Conservation (phyloP, 2,329 filamentous ascomycete species). For the Ploettnerulaceae sp. region DNA sequence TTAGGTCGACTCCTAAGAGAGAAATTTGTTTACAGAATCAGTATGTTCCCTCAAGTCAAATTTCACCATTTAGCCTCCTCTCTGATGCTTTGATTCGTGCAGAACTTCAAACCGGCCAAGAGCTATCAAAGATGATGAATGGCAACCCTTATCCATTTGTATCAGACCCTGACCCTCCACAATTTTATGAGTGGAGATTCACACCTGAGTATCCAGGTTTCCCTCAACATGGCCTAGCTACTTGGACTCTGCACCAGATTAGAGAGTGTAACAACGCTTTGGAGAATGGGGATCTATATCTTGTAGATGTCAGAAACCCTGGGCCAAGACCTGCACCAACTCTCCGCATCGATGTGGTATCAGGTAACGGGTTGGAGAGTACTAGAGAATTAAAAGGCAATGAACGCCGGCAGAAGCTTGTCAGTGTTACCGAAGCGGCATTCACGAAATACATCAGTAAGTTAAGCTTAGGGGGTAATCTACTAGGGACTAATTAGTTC, state of each 20-base stretch:
- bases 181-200: constrained; percentile 6
- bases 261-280: constrained; percentile 4
- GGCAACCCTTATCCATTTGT: neutral
- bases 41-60: neutral
- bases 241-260: neutral
- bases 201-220: constrained; percentile 4
- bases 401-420: neutral
- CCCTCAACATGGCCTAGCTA: neutral
- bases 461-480: neutral
- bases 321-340: neutral
- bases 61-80: too few relatives aligned
- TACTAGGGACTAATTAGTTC: neutral
- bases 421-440: neutral
- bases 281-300: constrained; percentile 3
- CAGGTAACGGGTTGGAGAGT: neutral
- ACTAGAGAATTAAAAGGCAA: neutral
- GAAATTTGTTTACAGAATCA: constrained; percentile 2
- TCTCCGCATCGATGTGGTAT: neutral
- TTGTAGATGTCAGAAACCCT: constrained; percentile 5
- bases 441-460: neutral
- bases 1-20: constrained; percentile 3
- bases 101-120: neutral
- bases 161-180: neutral
- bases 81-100: neutral
- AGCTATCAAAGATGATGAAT: neutral